Percentiles rank a stretch among this genome's conserved stretches.
phyloP scores from a whole-genome alignment of 2,329 filamentous ascomycete species.

The Trichoderma atroviride region DNA sequence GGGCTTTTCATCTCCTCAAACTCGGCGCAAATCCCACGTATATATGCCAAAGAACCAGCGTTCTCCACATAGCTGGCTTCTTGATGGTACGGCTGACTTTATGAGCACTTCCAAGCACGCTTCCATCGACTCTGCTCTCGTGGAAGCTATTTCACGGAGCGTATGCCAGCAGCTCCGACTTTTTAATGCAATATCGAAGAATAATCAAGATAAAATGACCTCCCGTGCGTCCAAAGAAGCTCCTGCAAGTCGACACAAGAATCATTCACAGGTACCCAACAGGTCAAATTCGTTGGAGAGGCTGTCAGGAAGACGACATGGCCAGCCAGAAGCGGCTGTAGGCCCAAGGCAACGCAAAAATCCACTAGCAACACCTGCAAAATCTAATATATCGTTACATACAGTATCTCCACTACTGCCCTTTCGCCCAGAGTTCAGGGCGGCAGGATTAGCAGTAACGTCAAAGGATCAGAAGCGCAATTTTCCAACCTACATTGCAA shows the following conservation, averaged over 20 bases:
- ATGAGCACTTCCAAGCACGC: slow-evolving; percentile 35
- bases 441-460: slow-evolving; percentile 59
- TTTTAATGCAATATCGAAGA: slow-evolving; percentile 37
- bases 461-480: slow-evolving; percentile 49
- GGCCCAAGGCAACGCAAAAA: slow-evolving; percentile 43
- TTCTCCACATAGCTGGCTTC: slow-evolving; percentile 24
- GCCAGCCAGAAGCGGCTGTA: slow-evolving; percentile 40
- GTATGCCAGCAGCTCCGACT: slow-evolving; percentile 50
- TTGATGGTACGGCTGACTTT: slow-evolving; percentile 28
- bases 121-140: slow-evolving; percentile 44
- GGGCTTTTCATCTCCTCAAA: background rate
- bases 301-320: slow-evolving; percentile 38
- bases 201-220: slow-evolving; percentile 13
- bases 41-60: background rate
- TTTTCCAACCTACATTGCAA: slow-evolving; percentile 30
- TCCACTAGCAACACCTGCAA: slow-evolving; percentile 45
- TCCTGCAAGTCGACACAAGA: background rate
- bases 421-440: slow-evolving; percentile 55
- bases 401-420: slow-evolving; percentile 58
- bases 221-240: background rate
- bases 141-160: slow-evolving; percentile 50
- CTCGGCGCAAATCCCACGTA: background rate
- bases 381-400: slow-evolving; percentile 49
- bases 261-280: slow-evolving; percentile 42
- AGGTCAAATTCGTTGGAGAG: slow-evolving; percentile 46